phyloP scores from a whole-genome alignment of 2,329 filamentous ascomycete genomes.

The Ophiognomonia clavigignenti-juglandacearum region DNA sequence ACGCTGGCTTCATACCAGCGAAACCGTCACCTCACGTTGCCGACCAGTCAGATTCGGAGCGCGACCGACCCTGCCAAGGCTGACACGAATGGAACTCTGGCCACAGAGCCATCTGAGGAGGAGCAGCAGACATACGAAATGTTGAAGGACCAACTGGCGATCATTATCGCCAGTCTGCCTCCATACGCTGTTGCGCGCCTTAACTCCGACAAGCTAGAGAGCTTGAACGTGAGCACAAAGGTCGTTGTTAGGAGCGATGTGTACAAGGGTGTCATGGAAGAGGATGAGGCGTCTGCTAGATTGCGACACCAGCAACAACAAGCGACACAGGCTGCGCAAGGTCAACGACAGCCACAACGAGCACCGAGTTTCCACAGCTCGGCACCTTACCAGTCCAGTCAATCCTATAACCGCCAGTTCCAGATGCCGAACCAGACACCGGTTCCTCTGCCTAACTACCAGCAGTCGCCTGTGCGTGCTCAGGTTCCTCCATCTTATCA shows the following conservation, averaged over 20 bases:
- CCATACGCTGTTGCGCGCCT: slow-evolving; percentile 83
- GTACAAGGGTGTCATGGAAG: slow-evolving; percentile 76
- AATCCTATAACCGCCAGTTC: slow-evolving; percentile 44
- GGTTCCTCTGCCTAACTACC: slow-evolving; percentile 38
- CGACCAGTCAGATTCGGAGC: slow-evolving; percentile 57
- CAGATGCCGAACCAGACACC: slow-evolving; percentile 42
- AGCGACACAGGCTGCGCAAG: slow-evolving; percentile 24
- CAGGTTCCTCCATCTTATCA: slow-evolving; percentile 31
- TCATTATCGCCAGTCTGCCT: slow-evolving; percentile 71
- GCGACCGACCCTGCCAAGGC: slow-evolving; percentile 58
- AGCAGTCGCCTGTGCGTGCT: slow-evolving; percentile 35
- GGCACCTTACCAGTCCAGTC: slow-evolving; percentile 33
- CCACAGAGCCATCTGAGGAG: slow-evolving; percentile 58
- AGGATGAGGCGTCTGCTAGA: slow-evolving; percentile 63
- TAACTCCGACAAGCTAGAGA: slow-evolving; percentile 78
- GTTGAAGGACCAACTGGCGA: slow-evolving; percentile 67
- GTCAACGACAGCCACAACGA: slow-evolving; percentile 29
- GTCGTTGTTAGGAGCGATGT: slow-evolving; percentile 69
- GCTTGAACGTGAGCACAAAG: slow-evolving; percentile 75
- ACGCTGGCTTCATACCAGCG: slow-evolving; percentile 74
- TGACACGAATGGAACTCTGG: slow-evolving; percentile 63
- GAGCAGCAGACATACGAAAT: slow-evolving; percentile 62
- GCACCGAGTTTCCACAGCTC: slow-evolving; percentile 33
- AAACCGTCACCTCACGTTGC: slow-evolving; percentile 68
- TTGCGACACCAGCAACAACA: slow-evolving; percentile 35